Evolutionary conservation across 768 basidiomycete genomes (phyloP).

Genomic region (Podaxis rugospora): DNA sequence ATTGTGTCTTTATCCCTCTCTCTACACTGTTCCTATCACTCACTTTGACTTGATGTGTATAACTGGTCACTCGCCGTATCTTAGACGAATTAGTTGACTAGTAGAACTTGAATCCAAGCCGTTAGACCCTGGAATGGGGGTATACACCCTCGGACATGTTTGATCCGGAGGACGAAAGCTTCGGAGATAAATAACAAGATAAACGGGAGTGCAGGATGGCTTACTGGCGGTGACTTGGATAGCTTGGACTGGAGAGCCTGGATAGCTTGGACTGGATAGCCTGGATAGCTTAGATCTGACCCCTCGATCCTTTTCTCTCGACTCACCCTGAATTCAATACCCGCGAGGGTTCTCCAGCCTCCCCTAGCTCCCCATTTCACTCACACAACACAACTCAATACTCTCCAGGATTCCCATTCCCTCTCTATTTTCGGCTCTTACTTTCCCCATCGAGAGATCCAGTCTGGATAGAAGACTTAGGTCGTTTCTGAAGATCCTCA

Average conservation of each 20-base stretch:
- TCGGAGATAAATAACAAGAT: not conserved
- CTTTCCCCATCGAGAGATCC: not conserved
- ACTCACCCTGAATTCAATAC: not conserved
- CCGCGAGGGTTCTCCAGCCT: not conserved
- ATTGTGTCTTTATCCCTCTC: conserved; percentile 8
- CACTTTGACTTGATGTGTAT: not conserved
- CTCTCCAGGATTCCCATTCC: not conserved
- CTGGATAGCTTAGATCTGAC: not conserved
- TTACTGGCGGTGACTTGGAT: not conserved
- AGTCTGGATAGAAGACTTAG: not conserved
- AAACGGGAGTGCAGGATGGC: not conserved
- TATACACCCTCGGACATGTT: not conserved
- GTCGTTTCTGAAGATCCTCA: too few relatives aligned
- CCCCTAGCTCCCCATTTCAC: not conserved
- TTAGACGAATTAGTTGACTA: not conserved
- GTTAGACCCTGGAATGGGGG: not conserved
- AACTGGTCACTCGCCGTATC: not conserved
- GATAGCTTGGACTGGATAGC: not conserved
- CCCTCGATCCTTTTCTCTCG: not conserved
- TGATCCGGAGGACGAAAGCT: conserved; percentile 2
- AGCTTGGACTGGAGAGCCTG: not conserved
- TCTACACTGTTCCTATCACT: not conserved
- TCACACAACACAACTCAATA: not conserved
- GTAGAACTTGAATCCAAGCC: not conserved
- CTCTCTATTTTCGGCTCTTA: not conserved